These are phyloP conservation scores for Bipolaris sorokiniana DNA, from an alignment of 2,329 filamentous ascomycete species.

Conservation along the genomic window DNA sequence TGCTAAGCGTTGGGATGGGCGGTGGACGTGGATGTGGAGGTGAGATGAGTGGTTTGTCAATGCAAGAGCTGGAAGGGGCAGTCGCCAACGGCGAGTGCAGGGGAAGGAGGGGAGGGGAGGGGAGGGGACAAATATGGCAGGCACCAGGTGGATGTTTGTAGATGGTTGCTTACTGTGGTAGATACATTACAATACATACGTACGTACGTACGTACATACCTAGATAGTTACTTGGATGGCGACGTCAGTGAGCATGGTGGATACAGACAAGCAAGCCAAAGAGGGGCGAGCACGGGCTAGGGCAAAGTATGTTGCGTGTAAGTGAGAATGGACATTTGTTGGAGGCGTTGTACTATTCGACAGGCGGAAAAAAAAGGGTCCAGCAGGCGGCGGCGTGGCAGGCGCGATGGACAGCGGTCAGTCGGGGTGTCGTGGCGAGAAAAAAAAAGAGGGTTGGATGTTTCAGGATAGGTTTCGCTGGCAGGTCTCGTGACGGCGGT, in stretches of 20 bases:
- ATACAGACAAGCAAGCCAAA: too few relatives aligned
- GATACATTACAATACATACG: too few relatives aligned
- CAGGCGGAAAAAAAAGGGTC: too few relatives aligned
- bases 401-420: conserved; percentile 12
- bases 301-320: background rate
- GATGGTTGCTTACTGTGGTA: too few relatives aligned
- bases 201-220: too few relatives aligned
- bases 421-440: conserved; percentile 21
- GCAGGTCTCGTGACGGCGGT: conserved; percentile 1
- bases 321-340: background rate
- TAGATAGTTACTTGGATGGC: too few relatives aligned
- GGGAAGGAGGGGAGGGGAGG: background rate
- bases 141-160: background rate
- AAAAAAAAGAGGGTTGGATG: conserved; percentile 23
- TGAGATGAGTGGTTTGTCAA: conserved; percentile 13
- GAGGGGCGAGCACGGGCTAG: background rate
- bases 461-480: conserved; percentile 29
- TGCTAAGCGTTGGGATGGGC: conserved; percentile 12
- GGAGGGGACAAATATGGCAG: background rate
- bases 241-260: too few relatives aligned
- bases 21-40: conserved; percentile 3
- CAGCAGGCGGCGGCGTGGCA: background rate
- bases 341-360: too few relatives aligned
- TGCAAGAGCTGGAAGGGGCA: conserved; percentile 6
- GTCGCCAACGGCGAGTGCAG: background rate